These are phyloP conservation scores for Aspergillus sclerotialis DNA, from an alignment of 2,329 filamentous ascomycete genomes.

Conservation along the genomic window DNA sequence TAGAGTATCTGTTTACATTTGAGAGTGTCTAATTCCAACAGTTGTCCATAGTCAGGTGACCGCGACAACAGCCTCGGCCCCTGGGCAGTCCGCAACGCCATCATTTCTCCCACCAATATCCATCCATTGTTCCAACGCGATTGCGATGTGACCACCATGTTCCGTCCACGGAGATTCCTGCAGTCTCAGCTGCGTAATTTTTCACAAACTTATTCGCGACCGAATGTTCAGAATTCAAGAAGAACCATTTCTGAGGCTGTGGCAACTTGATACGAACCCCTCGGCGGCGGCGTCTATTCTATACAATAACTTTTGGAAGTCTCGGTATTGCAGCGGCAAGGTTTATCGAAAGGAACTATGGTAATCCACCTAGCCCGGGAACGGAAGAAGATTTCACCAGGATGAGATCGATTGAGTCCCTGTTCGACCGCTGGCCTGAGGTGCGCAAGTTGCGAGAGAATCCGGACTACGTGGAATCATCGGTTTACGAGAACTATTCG, in stretches of 20 bases:
- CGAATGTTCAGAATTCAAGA: conserved; percentile 8
- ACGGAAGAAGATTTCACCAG: conserved; percentile 25
- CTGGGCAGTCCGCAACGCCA: neutral
- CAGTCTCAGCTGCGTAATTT: conserved; percentile 13
- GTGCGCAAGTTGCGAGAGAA: conserved; percentile 31
- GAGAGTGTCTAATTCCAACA: no score
- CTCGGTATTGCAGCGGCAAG: conserved; percentile 23
- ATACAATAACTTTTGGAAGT: conserved; percentile 26
- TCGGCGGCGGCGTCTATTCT: conserved; percentile 31
- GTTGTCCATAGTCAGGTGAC: no score
- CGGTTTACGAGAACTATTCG: conserved; percentile 30
- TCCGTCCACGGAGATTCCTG: conserved; percentile 16
- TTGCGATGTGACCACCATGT: conserved; percentile 22
- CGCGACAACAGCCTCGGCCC: no score
- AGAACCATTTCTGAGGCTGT: conserved; percentile 17
- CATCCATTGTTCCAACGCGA: conserved; percentile 2
- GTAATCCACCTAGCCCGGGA: conserved; percentile 24
- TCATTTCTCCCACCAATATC: neutral
- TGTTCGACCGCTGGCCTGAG: conserved; percentile 29
- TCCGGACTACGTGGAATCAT: conserved; percentile 33
- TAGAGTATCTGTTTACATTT: no score
- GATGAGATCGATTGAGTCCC: conserved; percentile 21
- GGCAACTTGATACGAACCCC: no score
- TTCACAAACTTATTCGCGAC: conserved; percentile 5
- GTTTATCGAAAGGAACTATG: conserved; percentile 15